Base-by-base conservation (phyloP, 1,284 basidiomycete genomes). In the Marasmius sp. region DNA sequence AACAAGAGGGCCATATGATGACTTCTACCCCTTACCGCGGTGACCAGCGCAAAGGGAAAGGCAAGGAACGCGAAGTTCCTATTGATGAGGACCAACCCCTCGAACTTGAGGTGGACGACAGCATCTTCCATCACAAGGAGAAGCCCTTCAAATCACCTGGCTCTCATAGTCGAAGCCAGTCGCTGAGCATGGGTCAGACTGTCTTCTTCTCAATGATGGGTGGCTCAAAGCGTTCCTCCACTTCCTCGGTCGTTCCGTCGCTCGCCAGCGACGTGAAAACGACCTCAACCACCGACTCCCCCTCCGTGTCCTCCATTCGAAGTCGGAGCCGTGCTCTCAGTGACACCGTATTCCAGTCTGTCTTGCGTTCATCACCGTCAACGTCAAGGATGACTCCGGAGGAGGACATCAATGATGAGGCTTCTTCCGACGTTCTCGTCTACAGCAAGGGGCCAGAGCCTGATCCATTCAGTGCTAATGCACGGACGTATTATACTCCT, bases 401-500 rank as follows among this genome's bases (percentile, higher is more conserved):
- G 68, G 78, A 79, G 3, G 86, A 88, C 58, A 86, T 86, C 71
- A 82, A 87, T 63, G 85, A 88, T 71, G 77, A 80, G 47, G 82
- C 81, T 0, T 75, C 76, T 3, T 66, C 75, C 9, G 78, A 81
- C 5, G 69, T 87, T 8, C 74, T 84, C 10, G 74, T 85, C 1
- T 84, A 82, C 63, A 69, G 78, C 1, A 70, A 69, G 2, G 62
- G 74, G 11, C 60, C 79, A 10, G 84, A 86, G 66, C 86, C 87
- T 6, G 89, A 92, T 68, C 89, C 89, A 0, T 91, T 92, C 75
- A 82, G 83, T 34, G 84, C 83, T 1, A 77, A 89, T 67, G 87
- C 89, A n/a, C 86, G 79, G 27, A 89, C 89, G 0, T 91, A 91
- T 68, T 92, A 90, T 69, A 88, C 87, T 0, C 85, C 89, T 3